These are phyloP conservation scores for Vanrija sp. DNA, from an alignment of 1,284 basidiomycete species.

Conservation along the genomic window DNA sequence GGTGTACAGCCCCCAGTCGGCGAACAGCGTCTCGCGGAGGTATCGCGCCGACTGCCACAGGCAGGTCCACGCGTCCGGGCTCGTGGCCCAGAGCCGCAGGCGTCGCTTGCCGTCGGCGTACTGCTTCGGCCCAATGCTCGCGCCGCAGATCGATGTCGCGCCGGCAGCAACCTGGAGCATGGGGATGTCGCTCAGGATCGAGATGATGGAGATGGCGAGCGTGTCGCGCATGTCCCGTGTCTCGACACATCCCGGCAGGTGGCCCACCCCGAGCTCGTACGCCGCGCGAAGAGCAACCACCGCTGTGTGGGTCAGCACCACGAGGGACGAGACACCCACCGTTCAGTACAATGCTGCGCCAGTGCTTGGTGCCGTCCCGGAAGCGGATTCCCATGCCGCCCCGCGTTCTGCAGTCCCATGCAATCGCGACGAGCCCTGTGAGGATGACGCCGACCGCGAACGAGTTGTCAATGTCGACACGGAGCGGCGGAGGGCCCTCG, in stretches of 20 bases:
- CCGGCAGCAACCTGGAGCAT: slow-evolving; percentile 43
- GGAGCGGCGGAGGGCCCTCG: slow-evolving; percentile 20
- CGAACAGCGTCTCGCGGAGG: slow-evolving; percentile 30
- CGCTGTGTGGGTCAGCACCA: slow-evolving; percentile 12
- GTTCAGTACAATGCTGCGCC: slow-evolving; percentile 35
- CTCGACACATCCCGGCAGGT: slow-evolving; percentile 23
- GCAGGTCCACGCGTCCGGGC: slow-evolving; percentile 41
- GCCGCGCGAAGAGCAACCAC: slow-evolving; percentile 34
- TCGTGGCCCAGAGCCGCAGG: slow-evolving; percentile 34
- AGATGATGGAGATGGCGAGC: slow-evolving; percentile 39
- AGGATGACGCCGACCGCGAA: slow-evolving; percentile 32
- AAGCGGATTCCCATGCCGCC: slow-evolving; percentile 42
- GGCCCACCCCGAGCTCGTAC: slow-evolving; percentile 25
- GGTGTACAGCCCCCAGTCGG: slow-evolving; percentile 39
- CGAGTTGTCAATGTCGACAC: slow-evolving; percentile 29
- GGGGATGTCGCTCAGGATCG: slow-evolving; percentile 39
- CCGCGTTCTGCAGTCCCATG: slow-evolving; percentile 40
- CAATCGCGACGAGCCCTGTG: slow-evolving; percentile 34
- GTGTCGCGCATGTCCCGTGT: slow-evolving; percentile 35
- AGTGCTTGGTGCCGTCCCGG: slow-evolving; percentile 37
- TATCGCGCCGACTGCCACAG: slow-evolving; percentile 42
- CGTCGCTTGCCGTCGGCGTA: slow-evolving; percentile 33
- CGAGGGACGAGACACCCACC: slow-evolving; percentile 12
- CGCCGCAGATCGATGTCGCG: slow-evolving; percentile 30
- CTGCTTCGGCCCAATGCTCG: slow-evolving; percentile 31